A percentile compares a stretch with the other conserved stretches of the same genome.
phyloP scores from a whole-genome alignment of 225 moss, liverwort and hornwort species.

The Polytrichum formosum region DNA sequence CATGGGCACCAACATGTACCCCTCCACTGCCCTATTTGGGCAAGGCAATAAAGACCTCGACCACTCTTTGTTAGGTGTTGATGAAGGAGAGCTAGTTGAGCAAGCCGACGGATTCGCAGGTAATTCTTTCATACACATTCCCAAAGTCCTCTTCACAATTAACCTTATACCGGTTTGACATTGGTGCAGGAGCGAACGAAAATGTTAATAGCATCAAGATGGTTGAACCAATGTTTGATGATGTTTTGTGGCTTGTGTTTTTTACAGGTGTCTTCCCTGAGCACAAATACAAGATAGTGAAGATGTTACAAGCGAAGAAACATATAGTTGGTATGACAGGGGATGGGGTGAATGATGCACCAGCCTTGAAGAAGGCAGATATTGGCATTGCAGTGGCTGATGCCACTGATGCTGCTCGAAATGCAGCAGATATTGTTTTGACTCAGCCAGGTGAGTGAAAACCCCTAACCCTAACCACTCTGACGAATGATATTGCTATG shows the following conservation, averaged over 20 bases:
- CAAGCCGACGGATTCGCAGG: constrained; percentile 60
- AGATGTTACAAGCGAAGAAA: constrained; percentile 46
- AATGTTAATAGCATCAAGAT: too few relatives aligned
- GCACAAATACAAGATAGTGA: constrained; percentile 52
- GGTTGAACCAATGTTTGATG: too few relatives aligned
- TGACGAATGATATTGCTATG: too few relatives aligned
- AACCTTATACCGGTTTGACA: too few relatives aligned
- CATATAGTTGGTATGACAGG: constrained; percentile 61
- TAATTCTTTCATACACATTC: not conserved
- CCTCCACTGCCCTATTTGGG: constrained; percentile 44
- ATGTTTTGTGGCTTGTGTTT: too few relatives aligned
- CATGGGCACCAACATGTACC: constrained; percentile 76
- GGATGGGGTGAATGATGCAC: constrained; percentile 60
- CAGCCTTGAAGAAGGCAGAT: constrained; percentile 59
- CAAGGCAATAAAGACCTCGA: not conserved
- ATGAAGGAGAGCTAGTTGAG: constrained; percentile 50
- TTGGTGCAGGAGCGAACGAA: too few relatives aligned
- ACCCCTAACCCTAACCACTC: not conserved
- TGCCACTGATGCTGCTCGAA: constrained; percentile 58
- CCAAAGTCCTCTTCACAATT: too few relatives aligned
- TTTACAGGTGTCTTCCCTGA: constrained; percentile 52
- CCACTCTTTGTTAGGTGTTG: constrained; percentile 15
- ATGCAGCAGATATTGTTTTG: constrained; percentile 59
- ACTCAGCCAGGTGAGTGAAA: constrained; percentile 40
- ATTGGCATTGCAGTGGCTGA: constrained; percentile 62